phyloP scores from a whole-genome alignment of 2,329 filamentous ascomycete genomes.

The Cytospora leucostoma region DNA sequence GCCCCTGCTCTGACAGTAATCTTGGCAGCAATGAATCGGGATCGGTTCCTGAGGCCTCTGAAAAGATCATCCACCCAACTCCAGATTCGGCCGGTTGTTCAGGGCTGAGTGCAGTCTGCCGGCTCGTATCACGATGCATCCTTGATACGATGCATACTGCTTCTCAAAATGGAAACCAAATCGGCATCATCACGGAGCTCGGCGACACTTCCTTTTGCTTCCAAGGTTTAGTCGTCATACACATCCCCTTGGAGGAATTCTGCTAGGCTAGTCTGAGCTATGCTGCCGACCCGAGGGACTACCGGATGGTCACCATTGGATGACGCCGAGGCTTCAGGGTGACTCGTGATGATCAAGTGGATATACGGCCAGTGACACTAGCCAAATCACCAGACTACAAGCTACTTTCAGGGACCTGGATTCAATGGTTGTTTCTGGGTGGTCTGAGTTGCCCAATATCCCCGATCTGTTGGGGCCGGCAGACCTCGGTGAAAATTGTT shows the following conservation, averaged over 20 bases:
- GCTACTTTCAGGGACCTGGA: neutral
- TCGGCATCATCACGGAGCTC: neutral
- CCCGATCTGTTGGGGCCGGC: neutral
- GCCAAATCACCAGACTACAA: neutral
- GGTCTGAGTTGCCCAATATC: neutral
- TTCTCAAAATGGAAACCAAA: neutral
- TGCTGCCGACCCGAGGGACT: neutral
- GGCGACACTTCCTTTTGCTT: neutral
- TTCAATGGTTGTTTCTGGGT: neutral
- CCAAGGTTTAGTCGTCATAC: neutral
- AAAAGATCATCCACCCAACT: neutral
- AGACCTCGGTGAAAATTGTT: neutral
- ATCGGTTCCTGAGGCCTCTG: neutral
- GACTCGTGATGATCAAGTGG: neutral
- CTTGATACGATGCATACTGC: neutral
- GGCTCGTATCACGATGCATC: neutral
- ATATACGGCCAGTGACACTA: neutral
- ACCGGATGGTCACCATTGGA: neutral
- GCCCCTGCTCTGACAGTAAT: neutral
- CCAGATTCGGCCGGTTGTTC: neutral
- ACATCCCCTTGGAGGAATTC: neutral
- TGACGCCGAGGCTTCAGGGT: neutral
- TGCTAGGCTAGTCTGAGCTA: neutral
- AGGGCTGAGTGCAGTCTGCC: neutral
- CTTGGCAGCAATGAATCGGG: neutral